Base-by-base conservation (phyloP, 768 basidiomycete species). In the Amanita subjunquillea region DNA sequence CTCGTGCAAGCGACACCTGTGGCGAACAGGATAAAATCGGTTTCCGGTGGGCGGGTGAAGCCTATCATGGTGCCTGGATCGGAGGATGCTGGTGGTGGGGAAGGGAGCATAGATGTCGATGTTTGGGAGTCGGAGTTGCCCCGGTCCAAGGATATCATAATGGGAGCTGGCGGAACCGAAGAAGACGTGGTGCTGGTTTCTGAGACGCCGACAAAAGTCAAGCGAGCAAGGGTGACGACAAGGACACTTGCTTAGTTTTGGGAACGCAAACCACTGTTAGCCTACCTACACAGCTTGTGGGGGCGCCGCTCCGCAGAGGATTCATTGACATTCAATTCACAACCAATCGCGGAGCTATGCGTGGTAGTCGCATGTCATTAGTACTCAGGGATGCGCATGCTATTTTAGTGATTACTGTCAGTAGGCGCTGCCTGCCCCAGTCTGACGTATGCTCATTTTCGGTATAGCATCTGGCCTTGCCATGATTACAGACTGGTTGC, bases 51-150 rank as follows among this genome's bases (percentile, higher is more conserved):
- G 17, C 36, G 38, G 4, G 2, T 38, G 27, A 25, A 23, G 23
- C 12, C 46, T 10, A 34, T 17, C n/a, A 3, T 40, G 48, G 22
- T 38, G 3, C 6, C n/a, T 12, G 48, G 37, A 25, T 13, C 5
- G 3, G 29, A 32, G 9, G 38, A 27, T 12, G 23, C 13, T 23
- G 12, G 3, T n/a, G 22, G 15, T 20, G 27, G 3, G 15, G 29
- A 51, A 44, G 30, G 17, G 4, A 41, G 44, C n/a, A 29, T 40
- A 27, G 50, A 51, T 15, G 30, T 27, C 4, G 50, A 51, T 29
- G 23, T 50, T 43, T 51, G 50, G 50, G 41, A 51, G 9, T 43
- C 50, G 1, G 50, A 51, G 41, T 43, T 51, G 29, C 50, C 50
- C 22, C 42, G 25, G 10, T 42, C 50, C 12, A 40, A 10, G 13